Evolutionary conservation across 1,284 basidiomycete species (phyloP).

Genomic region (Schizopora paradoxa): DNA sequence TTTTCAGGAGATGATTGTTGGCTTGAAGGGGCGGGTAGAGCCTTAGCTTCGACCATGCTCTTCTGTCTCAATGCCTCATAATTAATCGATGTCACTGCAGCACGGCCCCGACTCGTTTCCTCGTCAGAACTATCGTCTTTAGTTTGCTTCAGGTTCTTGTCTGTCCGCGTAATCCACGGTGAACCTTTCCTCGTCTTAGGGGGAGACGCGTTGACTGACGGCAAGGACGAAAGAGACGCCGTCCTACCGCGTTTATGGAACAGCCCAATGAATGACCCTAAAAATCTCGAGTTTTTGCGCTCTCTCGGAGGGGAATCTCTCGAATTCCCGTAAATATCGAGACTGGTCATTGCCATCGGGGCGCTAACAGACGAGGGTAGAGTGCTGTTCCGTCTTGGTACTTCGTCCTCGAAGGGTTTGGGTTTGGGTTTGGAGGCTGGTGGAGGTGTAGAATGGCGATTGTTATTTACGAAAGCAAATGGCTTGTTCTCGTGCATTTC

Average conservation of each 20-base stretch:
- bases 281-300: constrained; percentile 25
- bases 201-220: constrained; percentile 5
- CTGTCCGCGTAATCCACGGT: constrained; percentile 44
- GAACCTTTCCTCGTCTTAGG: constrained; percentile 21
- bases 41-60: constrained; percentile 6
- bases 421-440: neutral
- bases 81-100: constrained; percentile 4
- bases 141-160: constrained; percentile 37
- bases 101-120: constrained; percentile 20
- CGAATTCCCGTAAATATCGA: constrained; percentile 6
- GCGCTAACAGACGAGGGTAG: constrained; percentile 9
- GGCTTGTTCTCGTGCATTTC: constrained; percentile 57
- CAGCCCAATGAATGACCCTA: constrained; percentile 37
- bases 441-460: too few species aligned
- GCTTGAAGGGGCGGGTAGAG: neutral
- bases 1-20: neutral
- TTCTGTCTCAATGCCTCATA: constrained; percentile 5
- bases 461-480: too few species aligned
- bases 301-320: constrained; percentile 8
- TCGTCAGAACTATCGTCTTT: constrained; percentile 34
- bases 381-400: neutral
- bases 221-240: neutral
- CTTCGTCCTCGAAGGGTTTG: too few species aligned
- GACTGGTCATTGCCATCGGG: constrained; percentile 1
- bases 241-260: constrained; percentile 24